These are phyloP conservation scores for Podospora appendiculata DNA, from an alignment of 495 filamentous ascomycete species.

Conservation along the genomic window DNA sequence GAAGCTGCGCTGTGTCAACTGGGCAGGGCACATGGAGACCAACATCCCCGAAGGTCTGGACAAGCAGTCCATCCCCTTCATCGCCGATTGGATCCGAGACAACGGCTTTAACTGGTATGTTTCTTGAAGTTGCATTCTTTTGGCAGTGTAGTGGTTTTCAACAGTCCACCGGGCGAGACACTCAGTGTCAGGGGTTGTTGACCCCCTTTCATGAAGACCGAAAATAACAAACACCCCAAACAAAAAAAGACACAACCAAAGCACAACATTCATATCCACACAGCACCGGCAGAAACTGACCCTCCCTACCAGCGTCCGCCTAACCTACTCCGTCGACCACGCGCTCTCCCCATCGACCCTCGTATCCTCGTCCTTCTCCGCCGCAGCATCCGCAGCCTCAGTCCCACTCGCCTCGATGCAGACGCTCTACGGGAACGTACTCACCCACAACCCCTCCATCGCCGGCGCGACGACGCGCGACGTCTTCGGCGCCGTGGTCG, in stretches of 20 bases:
- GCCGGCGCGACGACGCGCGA: conserved; percentile 24
- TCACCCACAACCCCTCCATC: conserved; percentile 34
- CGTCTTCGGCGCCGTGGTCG: conserved; percentile 33
- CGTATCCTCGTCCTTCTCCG: conserved; percentile 33
- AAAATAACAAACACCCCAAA: too few relatives aligned
- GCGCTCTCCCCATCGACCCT: conserved; percentile 30
- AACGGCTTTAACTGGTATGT: conserved; percentile 38
- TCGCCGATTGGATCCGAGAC: conserved; percentile 32
- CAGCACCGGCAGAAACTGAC: too few relatives aligned
- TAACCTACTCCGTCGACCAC: conserved; percentile 46
- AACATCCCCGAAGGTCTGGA: conserved; percentile 44
- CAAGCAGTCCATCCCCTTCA: conserved; percentile 33
- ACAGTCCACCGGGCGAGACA: too few relatives aligned
- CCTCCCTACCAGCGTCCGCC: conserved; percentile 28
- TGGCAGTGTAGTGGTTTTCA: too few relatives aligned
- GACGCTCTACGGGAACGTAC: conserved; percentile 24
- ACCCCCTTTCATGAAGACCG: too few relatives aligned
- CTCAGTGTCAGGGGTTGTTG: too few relatives aligned
- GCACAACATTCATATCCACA: too few relatives aligned
- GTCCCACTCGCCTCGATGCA: conserved; percentile 23
- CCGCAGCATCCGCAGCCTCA: conserved; percentile 26
- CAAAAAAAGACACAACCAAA: too few relatives aligned
- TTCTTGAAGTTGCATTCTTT: too few relatives aligned
- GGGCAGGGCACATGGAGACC: conserved; percentile 42
- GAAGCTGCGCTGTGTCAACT: conserved; percentile 46